Evolutionary conservation across 2,329 filamentous ascomycete genomes (phyloP).

Genomic region (Cladorrhinum sp.): DNA sequence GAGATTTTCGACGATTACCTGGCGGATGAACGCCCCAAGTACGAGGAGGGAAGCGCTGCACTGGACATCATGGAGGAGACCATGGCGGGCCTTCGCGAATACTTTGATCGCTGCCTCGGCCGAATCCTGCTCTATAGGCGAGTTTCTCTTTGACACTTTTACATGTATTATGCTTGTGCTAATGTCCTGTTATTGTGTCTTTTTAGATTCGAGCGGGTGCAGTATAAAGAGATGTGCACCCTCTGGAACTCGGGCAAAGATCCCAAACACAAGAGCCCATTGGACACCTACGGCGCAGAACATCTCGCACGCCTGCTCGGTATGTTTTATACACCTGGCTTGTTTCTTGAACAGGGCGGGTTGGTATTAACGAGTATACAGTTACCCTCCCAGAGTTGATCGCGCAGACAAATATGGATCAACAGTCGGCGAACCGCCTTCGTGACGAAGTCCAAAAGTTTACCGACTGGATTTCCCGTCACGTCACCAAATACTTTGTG

Average conservation of each 20-base stretch:
- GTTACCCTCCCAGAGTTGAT: conserved; percentile 90
- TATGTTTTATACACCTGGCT: conserved; percentile 42
- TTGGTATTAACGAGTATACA: conserved; percentile 35
- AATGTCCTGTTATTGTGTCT: no score
- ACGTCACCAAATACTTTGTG: conserved; percentile 74
- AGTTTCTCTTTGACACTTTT: conserved; percentile 24
- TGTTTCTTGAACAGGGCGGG: neutral
- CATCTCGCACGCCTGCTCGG: conserved; percentile 86
- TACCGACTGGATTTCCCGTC: conserved; percentile 77
- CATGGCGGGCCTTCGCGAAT: conserved; percentile 79
- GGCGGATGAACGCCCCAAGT: conserved; percentile 64
- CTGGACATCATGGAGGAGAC: conserved; percentile 88
- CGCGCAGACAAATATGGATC: conserved; percentile 97
- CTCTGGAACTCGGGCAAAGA: conserved; percentile 62
- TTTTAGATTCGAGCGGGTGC: conserved; percentile 80
- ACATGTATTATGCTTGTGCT: neutral
- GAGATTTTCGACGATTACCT: conserved; percentile 80
- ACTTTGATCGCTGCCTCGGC: conserved; percentile 88
- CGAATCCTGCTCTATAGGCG: conserved; percentile 82
- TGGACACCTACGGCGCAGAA: conserved; percentile 88
- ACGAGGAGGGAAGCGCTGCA: conserved; percentile 64
- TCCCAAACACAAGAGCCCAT: conserved; percentile 64
- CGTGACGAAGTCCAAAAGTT: conserved; percentile 87
- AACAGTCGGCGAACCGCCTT: conserved; percentile 81
- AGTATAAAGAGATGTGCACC: conserved; percentile 76